A percentile compares a stretch with the other conserved stretches of the same genome.
These are phyloP conservation scores for Populus tomentosa DNA, from an alignment of 441 rosid species.

Conservation along the genomic window DNA sequence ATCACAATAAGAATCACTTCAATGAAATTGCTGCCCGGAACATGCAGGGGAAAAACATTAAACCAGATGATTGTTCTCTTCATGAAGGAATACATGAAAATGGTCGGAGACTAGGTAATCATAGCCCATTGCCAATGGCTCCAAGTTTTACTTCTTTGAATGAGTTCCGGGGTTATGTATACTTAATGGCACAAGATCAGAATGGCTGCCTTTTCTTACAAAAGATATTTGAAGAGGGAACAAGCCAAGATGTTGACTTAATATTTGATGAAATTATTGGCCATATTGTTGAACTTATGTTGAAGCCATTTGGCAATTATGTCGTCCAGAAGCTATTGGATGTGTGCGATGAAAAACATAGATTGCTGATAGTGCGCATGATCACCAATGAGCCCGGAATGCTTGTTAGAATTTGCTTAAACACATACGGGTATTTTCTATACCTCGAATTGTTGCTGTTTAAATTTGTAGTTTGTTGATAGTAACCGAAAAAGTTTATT, in stretches of 20 bases:
- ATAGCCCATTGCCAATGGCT: conserved; percentile 18
- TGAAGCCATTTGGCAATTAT: conserved; percentile 78
- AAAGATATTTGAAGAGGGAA: conserved; percentile 63
- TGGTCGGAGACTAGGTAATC: conserved; percentile 13
- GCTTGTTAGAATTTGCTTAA: conserved; percentile 57
- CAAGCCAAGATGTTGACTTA: conserved; percentile 28
- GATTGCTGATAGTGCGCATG: conserved; percentile 37
- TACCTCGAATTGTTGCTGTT: neutral
- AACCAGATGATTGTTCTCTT: conserved; percentile 12
- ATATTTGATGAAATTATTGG: conserved; percentile 46
- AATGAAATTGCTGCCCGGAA: conserved; percentile 23
- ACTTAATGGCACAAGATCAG: conserved; percentile 67
- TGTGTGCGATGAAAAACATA: conserved; percentile 58
- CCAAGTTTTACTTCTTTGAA: conserved; percentile 37
- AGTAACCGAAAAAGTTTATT: neutral
- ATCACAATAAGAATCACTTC: conserved; percentile 23
- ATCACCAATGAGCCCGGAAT: conserved; percentile 47
- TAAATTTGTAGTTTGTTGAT: neutral
- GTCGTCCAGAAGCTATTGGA: conserved; percentile 72
- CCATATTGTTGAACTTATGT: conserved; percentile 55
- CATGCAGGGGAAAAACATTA: conserved; percentile 21
- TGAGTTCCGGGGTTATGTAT: conserved; percentile 45
- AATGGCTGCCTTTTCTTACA: conserved; percentile 68
- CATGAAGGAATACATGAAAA: conserved; percentile 22
- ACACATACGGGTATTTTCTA: conserved; percentile 67